Conservation (phyloP, 2,329 filamentous ascomycete species). For the Pseudogymnoascus sp. region DNA sequence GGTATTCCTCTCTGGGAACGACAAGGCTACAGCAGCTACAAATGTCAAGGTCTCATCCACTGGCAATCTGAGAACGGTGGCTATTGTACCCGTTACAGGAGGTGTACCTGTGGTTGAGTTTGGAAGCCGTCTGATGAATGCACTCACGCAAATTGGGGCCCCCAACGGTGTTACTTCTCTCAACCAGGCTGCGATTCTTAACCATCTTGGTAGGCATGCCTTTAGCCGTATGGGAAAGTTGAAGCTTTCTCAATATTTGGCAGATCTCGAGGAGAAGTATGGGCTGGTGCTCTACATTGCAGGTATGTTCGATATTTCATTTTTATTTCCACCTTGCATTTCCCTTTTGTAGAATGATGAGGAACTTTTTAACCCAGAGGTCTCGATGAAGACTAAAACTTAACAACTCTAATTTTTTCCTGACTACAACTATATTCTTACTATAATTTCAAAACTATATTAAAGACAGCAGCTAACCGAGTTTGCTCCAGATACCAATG, state of each 20-base stretch:
- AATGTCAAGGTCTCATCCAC: slow-evolving; percentile 71
- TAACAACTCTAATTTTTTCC: slow-evolving; percentile 58
- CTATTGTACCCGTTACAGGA: slow-evolving; percentile 80
- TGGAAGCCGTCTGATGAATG: slow-evolving; percentile 77
- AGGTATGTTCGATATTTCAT: slow-evolving; percentile 39
- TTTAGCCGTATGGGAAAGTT: slow-evolving; percentile 97
- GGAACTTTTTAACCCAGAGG: slow-evolving; percentile 19
- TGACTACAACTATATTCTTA: slow-evolving; percentile 32
- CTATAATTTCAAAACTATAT: background rate
- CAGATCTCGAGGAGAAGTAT: slow-evolving; percentile 95
- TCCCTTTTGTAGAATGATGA: slow-evolving; percentile 38
- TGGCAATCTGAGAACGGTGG: slow-evolving; percentile 85
- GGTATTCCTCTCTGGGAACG: slow-evolving; percentile 55
- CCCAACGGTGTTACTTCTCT: slow-evolving; percentile 84
- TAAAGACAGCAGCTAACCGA: slow-evolving; percentile 18
- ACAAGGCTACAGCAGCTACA: slow-evolving; percentile 50
- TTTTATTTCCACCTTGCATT: slow-evolving; percentile 16
- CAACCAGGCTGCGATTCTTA: slow-evolving; percentile 88
- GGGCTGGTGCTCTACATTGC: slow-evolving; percentile 92
- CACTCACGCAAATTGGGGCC: slow-evolving; percentile 80
- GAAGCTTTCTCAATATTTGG: slow-evolving; percentile 89
- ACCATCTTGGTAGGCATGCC: slow-evolving; percentile 89
- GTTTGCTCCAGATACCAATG: slow-evolving; percentile 65
- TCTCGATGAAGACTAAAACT: slow-evolving; percentile 23
- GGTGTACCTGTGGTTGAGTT: slow-evolving; percentile 95